phyloP scores from a whole-genome alignment of 2,329 filamentous ascomycete genomes.

The Diaporthe citri region DNA sequence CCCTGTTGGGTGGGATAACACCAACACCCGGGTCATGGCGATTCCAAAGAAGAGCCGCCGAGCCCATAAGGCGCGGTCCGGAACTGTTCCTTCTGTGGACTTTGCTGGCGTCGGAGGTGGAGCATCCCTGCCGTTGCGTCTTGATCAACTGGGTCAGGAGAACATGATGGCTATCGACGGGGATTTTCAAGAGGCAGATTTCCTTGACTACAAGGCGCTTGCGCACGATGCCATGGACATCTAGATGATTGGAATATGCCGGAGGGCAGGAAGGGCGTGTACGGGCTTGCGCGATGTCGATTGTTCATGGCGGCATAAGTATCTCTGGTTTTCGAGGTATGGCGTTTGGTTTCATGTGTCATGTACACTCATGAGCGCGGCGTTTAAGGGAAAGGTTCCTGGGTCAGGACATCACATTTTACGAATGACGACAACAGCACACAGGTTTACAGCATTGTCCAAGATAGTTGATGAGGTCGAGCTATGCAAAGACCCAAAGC shows the following conservation, averaged over 20 bases:
- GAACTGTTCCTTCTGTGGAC: slow-evolving; percentile 44
- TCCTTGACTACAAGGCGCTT: slow-evolving; percentile 61
- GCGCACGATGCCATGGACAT: slow-evolving; percentile 57
- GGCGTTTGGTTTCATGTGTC: slow-evolving; percentile 27
- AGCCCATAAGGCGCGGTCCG: slow-evolving; percentile 29
- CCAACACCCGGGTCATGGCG: slow-evolving; percentile 62
- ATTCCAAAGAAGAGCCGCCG: slow-evolving; percentile 52
- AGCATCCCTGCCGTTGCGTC: background rate
- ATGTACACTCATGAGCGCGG: slow-evolving; percentile 36
- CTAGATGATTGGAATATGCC: slow-evolving; percentile 34
- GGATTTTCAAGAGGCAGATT: slow-evolving; percentile 79
- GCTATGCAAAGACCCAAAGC: slow-evolving; percentile 18
- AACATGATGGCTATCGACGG: slow-evolving; percentile 56
- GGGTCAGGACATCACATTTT: slow-evolving; percentile 1
- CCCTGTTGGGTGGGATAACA: slow-evolving; percentile 53
- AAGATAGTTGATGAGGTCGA: background rate
- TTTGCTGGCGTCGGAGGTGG: slow-evolving; percentile 32
- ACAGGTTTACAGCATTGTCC: slow-evolving; percentile 1
- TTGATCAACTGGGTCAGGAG: slow-evolving; percentile 56
- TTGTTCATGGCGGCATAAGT: background rate
- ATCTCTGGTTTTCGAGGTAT: slow-evolving; percentile 2
- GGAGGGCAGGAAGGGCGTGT: slow-evolving; percentile 46
- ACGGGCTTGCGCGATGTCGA: background rate
- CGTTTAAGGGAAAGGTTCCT: slow-evolving; percentile 19
- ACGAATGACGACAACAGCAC: slow-evolving; percentile 1